phyloP scores from a whole-genome alignment of 1,139 yeast species.

The Diutina mesorugosa region DNA sequence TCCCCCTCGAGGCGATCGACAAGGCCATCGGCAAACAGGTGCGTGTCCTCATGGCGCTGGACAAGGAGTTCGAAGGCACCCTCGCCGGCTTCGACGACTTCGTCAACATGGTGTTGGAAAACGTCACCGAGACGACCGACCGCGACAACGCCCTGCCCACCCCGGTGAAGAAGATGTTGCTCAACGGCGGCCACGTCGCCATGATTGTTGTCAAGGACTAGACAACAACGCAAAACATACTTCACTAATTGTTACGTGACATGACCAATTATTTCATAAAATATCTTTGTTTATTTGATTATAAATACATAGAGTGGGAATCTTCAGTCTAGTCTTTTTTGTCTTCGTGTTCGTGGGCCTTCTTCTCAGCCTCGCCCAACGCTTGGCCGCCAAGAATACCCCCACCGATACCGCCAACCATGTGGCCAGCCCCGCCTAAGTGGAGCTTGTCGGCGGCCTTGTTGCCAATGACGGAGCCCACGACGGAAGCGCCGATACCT shows the following conservation, averaged over 20 bases:
- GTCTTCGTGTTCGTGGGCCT: background rate
- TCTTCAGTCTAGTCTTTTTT: background rate
- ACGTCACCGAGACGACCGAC: constrained; percentile 18
- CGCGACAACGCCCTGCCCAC: constrained; percentile 15
- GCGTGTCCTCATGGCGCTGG: constrained; percentile 65
- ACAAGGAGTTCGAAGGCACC: constrained; percentile 72
- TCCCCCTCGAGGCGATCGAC: constrained; percentile 82
- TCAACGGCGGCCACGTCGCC: constrained; percentile 82
- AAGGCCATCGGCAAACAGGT: constrained; percentile 72
- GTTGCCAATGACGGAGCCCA: background rate
- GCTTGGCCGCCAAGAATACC: background rate
- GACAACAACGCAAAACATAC: background rate
- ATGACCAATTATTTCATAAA: background rate
- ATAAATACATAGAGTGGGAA: background rate
- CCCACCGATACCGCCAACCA: background rate
- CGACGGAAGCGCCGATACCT: background rate
- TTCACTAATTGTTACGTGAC: background rate
- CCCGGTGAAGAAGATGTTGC: constrained; percentile 51
- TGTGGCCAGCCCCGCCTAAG: background rate
- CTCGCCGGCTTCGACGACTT: constrained; percentile 90
- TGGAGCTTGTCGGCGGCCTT: background rate
- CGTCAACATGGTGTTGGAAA: constrained; percentile 81
- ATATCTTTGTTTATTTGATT: background rate
- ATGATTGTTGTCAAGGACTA: constrained; percentile 26
- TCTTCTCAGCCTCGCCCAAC: background rate